Percentiles rank a stretch among this genome's conserved stretches.
Evolutionary conservation across 352 stramenopile genomes (phyloP).

Genomic region (Thraustotheca clavata): DNA sequence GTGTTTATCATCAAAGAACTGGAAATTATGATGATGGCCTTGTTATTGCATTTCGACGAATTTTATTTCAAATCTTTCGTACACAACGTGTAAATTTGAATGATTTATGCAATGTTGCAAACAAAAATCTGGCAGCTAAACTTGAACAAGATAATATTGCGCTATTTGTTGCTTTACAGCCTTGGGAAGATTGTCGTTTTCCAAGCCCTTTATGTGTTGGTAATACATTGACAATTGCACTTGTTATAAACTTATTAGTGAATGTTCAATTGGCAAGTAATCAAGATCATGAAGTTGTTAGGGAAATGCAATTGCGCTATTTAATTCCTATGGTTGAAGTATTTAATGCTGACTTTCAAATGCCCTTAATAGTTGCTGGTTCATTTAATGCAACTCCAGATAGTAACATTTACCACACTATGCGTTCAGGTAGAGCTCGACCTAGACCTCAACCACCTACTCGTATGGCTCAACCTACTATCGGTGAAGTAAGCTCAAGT

Average conservation of each 20-base stretch:
- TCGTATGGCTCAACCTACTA: slow-evolving; percentile 30
- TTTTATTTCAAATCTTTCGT: slow-evolving; percentile 71
- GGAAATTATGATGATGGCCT: slow-evolving; percentile 50
- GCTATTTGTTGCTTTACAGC: slow-evolving; percentile 64
- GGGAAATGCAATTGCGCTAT: slow-evolving; percentile 57
- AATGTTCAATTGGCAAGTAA: slow-evolving; percentile 40
- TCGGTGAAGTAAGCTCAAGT: slow-evolving; percentile 33
- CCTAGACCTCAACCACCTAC: slow-evolving; percentile 34
- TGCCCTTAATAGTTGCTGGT: slow-evolving; percentile 70
- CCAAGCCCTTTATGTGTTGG: slow-evolving; percentile 60
- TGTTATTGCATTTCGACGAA: slow-evolving; percentile 66
- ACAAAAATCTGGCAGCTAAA: slow-evolving; percentile 39
- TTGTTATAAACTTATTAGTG: slow-evolving; percentile 22
- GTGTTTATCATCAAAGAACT: slow-evolving; percentile 45
- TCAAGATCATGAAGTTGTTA: slow-evolving; percentile 40
- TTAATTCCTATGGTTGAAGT: slow-evolving; percentile 50
- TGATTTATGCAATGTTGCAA: slow-evolving; percentile 33
- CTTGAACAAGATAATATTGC: slow-evolving; percentile 60
- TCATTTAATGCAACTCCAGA: slow-evolving; percentile 75
- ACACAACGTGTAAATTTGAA: slow-evolving; percentile 53
- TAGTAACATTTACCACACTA: slow-evolving; percentile 72
- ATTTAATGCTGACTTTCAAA: slow-evolving; percentile 79
- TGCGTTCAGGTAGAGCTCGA: slow-evolving; percentile 49
- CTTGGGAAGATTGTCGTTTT: slow-evolving; percentile 61
- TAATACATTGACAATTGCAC: slow-evolving; percentile 18